phyloP scores from a whole-genome alignment of 164 flowering plant genomes.

The Aristolochia contorta region DNA sequence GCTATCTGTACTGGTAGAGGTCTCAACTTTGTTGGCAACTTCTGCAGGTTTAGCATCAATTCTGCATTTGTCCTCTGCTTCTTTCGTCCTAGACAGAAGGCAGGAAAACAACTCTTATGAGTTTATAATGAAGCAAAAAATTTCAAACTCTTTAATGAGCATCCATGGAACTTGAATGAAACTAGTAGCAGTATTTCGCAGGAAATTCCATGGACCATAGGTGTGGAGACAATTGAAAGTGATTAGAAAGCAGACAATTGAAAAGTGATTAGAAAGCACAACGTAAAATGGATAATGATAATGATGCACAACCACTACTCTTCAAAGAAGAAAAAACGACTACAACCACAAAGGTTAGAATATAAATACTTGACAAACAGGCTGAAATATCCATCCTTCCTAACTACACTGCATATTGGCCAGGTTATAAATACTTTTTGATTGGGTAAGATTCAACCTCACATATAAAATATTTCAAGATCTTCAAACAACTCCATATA shows the following conservation, averaged over 20 bases:
- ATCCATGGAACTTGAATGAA: background rate
- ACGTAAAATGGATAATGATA: background rate
- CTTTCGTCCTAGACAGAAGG: slow-evolving; percentile 5
- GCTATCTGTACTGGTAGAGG: background rate
- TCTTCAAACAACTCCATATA: too few relatives aligned
- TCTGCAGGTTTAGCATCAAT: background rate
- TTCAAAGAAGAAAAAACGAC: too few relatives aligned
- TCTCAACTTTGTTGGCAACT: background rate
- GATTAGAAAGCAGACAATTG: background rate
- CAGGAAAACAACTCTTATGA: background rate
- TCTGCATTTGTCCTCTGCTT: slow-evolving; percentile 3
- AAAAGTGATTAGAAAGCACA: background rate
- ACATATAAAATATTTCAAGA: too few relatives aligned
- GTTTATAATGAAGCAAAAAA: background rate
- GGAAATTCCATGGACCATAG: background rate
- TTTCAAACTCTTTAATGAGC: background rate
- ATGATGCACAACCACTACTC: background rate
- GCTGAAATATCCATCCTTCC: too few relatives aligned
- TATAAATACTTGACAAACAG: too few relatives aligned
- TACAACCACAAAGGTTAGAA: background rate
- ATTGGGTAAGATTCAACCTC: too few relatives aligned
- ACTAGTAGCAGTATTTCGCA: background rate
- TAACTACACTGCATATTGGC: too few relatives aligned
- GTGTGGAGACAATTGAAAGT: background rate
- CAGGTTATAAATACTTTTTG: too few relatives aligned